Evolutionary conservation across 2,329 filamentous ascomycete genomes (phyloP), one percentile per base, ranked within the genome.

Genomic region (Phaeophleospora eucalypticola): DNA sequence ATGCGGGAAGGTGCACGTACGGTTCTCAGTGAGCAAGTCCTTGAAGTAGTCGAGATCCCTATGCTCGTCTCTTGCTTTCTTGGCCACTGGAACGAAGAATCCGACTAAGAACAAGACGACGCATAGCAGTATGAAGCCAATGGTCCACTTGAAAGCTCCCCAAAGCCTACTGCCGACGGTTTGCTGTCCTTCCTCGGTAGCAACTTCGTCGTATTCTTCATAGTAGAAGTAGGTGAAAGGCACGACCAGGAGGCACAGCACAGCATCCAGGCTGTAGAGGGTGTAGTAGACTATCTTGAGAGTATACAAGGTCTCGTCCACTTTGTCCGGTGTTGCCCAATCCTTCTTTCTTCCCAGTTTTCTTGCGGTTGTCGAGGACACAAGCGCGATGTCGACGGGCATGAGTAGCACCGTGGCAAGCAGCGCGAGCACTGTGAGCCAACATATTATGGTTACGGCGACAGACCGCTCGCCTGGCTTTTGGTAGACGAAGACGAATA

Each of bases 221-320:
- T 95, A 93, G 82, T 86, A 96, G 67, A 98, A 98, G 73, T 98
- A 98, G 39, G 90, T 86, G 65, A 98, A 98, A 0, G 93, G 93
- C 16, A 97, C 86, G 36, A 95, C 80, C 15, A 97, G 67, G 37
- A 98, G 75, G 63, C 93, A 98, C 9, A 98, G 80, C 4, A 96
- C 66, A 1, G 89, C 87, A 67, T 98, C 93, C 57, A 96, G 74
- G 59, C 87, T 93, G 72, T 97, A 98, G 0, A 98, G 78, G 0
- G 83, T 78, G 69, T 97, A 97, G 72, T 98, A 98, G 47, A 95
- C 86, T 48, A 94, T 79, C 66, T 87, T 87, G 54, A 98, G 77
- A 0, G 87, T 89, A 53, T 82, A 77, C 14, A 91, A 75, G 45
- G 97, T 95, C 53, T 80, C 78, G 53, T 87, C 79, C 49, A 97